A percentile compares a stretch with the other conserved stretches of the same genome.
These are phyloP conservation scores for Magnaporthiopsis poae DNA, from an alignment of 2,329 filamentous ascomycete species.

Conservation along the genomic window DNA sequence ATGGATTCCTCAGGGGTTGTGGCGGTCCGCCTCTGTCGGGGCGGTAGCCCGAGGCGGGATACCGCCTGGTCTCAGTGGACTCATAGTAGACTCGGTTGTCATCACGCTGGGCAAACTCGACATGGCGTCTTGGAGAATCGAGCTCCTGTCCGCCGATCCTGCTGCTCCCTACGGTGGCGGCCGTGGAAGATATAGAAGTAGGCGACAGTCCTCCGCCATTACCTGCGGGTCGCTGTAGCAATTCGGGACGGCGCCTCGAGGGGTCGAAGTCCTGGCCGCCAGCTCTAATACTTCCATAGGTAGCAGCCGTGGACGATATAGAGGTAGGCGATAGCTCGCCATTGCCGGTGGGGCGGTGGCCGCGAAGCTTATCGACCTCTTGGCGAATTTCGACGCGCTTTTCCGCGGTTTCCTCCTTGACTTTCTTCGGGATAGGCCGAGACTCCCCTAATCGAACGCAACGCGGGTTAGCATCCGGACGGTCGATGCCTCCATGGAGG, in stretches of 20 bases:
- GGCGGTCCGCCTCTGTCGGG: background rate
- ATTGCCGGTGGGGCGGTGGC: background rate
- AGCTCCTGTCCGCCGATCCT: background rate
- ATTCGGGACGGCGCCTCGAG: background rate
- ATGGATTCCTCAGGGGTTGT: background rate
- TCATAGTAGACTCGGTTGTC: conserved; percentile 2
- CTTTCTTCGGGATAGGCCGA: conserved; percentile 1
- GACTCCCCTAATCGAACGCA: conserved; percentile 1
- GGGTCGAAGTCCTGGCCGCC: background rate
- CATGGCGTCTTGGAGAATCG: background rate
- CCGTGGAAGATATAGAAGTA: background rate
- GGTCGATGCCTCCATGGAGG: background rate
- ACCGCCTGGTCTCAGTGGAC: background rate
- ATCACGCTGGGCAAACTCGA: background rate
- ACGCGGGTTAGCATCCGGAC: background rate
- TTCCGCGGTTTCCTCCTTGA: conserved; percentile 10
- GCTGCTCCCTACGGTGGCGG: background rate
- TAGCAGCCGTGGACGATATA: background rate
- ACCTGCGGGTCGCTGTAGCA: background rate
- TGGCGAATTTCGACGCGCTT: conserved; percentile 11
- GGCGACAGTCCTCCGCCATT: background rate
- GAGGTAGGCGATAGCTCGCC: background rate
- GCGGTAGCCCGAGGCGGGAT: background rate
- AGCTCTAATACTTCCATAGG: background rate
- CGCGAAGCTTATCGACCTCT: background rate